These are phyloP conservation scores for Spergularia bocconei DNA, from an alignment of 148 eudicot species.

Conservation along the genomic window DNA sequence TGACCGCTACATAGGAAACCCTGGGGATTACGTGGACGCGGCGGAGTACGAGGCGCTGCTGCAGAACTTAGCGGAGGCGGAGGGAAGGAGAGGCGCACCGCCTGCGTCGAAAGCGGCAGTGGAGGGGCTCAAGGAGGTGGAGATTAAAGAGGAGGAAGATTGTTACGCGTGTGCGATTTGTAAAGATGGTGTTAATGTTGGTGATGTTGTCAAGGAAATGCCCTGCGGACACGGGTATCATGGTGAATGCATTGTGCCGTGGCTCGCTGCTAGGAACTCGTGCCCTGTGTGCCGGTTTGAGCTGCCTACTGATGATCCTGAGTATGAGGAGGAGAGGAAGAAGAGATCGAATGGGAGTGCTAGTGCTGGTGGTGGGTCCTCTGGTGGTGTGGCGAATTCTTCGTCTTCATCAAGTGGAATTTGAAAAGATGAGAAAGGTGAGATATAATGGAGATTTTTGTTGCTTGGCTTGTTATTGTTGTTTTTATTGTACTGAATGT, in stretches of 20 bases:
- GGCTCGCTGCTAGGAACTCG: conserved; percentile 77
- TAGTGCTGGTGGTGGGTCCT: conserved; percentile 20
- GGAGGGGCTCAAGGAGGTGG: conserved; percentile 36
- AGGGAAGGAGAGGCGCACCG: conserved; percentile 76
- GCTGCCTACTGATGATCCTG: conserved; percentile 76
- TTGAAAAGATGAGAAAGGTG: conserved; percentile 1
- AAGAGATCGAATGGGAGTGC: conserved; percentile 20
- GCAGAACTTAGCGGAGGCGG: conserved; percentile 76
- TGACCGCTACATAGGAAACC: conserved; percentile 62
- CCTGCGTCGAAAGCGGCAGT: conserved; percentile 68
- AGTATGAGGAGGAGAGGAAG: conserved; percentile 76
- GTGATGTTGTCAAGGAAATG: conserved; percentile 61
- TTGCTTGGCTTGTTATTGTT: background rate
- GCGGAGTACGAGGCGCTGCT: conserved; percentile 79
- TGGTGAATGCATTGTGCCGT: conserved; percentile 74
- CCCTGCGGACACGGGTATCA: conserved; percentile 89
- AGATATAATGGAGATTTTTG: background rate
- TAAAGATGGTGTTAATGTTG: conserved; percentile 59
- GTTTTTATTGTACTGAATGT: background rate
- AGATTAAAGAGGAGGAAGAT: conserved; percentile 33
- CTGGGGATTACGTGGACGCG: conserved; percentile 80
- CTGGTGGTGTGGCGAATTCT: conserved; percentile 21
- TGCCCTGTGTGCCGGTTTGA: conserved; percentile 94
- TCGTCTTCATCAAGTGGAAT: conserved; percentile 16
- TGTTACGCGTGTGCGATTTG: conserved; percentile 58